Base-by-base conservation (phyloP, 1,284 basidiomycete genomes). In the Cutaneotrichosporon sp. region DNA sequence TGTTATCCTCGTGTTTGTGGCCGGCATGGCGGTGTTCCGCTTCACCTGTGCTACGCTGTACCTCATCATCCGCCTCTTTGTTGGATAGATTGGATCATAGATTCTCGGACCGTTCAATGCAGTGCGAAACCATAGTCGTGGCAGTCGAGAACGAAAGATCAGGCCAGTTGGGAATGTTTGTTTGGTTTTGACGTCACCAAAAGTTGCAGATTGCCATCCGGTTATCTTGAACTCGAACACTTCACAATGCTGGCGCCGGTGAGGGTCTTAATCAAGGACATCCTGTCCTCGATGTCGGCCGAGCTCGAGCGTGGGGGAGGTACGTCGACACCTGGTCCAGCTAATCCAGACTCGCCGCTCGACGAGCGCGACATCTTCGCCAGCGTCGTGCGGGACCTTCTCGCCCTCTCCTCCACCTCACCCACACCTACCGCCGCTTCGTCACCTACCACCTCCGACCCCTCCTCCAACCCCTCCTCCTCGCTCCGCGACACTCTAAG, bases 1-100 rank as follows among this genome's bases (percentile, higher is more conserved):
- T 38, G 65, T 76, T 38, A 74, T 77, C 11, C 63, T 81, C 34
- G 69, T 52, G 73, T 77, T 82, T 31, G 76, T 83, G n/a, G 79
- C 82, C n/a, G 79, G 72, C n/a, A 81, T 80, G 73, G 73, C 76
- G 4, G 68, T 75, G 4, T 81, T 81, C 72, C 84, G 89, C 30
- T 86, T 90, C 71, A 70, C 84, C 50, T 88, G 87, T 30, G 87
- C 88, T 7, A 87, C 86, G 1, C 73, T 86, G 52, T 90, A 88
- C 78, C 81, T 88, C 40, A 81, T 89, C 64, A 82, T 86, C 31
- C 80, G 85, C 30, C 77, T 88, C 64, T 88, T 89, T 73, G 86
- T 85, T 0, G 86, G 85, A 52, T 87, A 84, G 80, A 40, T 18
- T 51, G 4, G 32, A 36, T 6, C 21, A 56, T 40, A 40, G 21